Percentiles rank a stretch among this genome's conserved stretches.
phyloP scores from a whole-genome alignment of 768 basidiomycete genomes.

The Pulveroboletus sp. region DNA sequence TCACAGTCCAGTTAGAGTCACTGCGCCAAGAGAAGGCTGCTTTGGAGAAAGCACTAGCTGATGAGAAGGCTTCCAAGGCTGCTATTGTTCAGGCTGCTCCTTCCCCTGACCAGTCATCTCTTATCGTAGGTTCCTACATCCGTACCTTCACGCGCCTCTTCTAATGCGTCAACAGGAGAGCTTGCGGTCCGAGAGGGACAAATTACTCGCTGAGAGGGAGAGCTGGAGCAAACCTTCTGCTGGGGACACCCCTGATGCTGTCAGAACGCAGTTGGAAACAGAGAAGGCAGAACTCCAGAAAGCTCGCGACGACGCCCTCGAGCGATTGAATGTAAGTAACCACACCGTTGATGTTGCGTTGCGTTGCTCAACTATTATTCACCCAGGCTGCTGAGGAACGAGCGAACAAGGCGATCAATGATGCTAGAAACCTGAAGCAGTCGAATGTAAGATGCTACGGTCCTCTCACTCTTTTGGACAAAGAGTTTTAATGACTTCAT shows the following conservation, averaged over 20 bases:
- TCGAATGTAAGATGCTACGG: conserved; percentile 23
- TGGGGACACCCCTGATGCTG: conserved; percentile 27
- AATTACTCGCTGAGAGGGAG: conserved; percentile 56
- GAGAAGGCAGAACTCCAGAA: conserved; percentile 58
- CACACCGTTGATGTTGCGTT: background rate
- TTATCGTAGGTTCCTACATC: conserved; percentile 29
- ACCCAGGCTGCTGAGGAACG: conserved; percentile 39
- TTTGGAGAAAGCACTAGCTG: conserved; percentile 36
- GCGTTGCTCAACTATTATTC: background rate
- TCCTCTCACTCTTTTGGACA: background rate
- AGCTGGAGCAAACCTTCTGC: conserved; percentile 24
- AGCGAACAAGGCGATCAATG: conserved; percentile 40
- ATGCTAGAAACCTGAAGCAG: conserved; percentile 37
- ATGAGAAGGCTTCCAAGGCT: conserved; percentile 32
- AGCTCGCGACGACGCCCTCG: conserved; percentile 54
- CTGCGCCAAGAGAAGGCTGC: conserved; percentile 36
- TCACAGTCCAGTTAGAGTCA: conserved; percentile 32
- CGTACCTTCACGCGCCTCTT: background rate
- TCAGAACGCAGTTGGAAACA: conserved; percentile 45
- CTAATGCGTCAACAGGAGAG: conserved; percentile 37
- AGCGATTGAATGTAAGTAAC: conserved; percentile 50
- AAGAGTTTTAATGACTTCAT: conserved; percentile 2
- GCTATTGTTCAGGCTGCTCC: conserved; percentile 8
- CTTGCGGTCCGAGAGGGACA: conserved; percentile 57
- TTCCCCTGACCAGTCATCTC: conserved; percentile 21